phyloP scores from a whole-genome alignment of 768 basidiomycete species.

The Saitozyma sp. region DNA sequence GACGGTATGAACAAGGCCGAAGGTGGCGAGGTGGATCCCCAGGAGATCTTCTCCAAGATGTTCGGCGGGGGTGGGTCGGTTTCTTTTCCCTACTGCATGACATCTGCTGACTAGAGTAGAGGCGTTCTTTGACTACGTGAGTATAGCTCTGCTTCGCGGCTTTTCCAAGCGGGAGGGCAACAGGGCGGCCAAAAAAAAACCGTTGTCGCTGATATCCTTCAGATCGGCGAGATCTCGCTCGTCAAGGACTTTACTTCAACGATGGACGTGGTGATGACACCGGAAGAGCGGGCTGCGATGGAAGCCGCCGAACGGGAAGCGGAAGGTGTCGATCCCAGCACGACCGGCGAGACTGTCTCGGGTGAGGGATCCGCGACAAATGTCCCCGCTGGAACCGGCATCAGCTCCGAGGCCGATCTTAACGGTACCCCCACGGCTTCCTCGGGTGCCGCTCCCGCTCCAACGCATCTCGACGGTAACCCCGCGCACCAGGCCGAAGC shows the following conservation, averaged over 20 bases:
- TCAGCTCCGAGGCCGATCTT: constrained; percentile 24
- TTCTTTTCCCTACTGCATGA: neutral
- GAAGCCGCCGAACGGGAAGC: constrained; percentile 67
- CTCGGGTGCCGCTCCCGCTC: constrained; percentile 18
- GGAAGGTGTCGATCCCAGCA: constrained; percentile 18
- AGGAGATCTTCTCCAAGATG: constrained; percentile 90
- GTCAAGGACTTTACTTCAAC: constrained; percentile 86
- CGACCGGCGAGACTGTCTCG: constrained; percentile 40
- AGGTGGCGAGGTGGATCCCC: constrained; percentile 84
- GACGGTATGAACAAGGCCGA: constrained; percentile 73
- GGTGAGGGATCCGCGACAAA: constrained; percentile 26
- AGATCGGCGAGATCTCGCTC: constrained; percentile 96
- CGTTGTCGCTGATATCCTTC: constrained; percentile 21
- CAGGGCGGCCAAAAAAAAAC: constrained; percentile 5
- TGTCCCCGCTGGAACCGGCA: constrained; percentile 32
- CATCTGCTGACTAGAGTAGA: constrained; percentile 54
- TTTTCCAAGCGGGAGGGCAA: too few relatives aligned
- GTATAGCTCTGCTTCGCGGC: constrained; percentile 47
- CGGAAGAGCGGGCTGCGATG: constrained; percentile 86
- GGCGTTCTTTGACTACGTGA: constrained; percentile 80
- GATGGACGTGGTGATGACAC: constrained; percentile 72
- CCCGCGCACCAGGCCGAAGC: constrained; percentile 16
- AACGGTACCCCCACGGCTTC: constrained; percentile 22
- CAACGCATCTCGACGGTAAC: constrained; percentile 3
- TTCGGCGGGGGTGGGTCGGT: constrained; percentile 68